Conservation (phyloP, 352 stramenopile genomes). For the Thraustotheca clavata region DNA sequence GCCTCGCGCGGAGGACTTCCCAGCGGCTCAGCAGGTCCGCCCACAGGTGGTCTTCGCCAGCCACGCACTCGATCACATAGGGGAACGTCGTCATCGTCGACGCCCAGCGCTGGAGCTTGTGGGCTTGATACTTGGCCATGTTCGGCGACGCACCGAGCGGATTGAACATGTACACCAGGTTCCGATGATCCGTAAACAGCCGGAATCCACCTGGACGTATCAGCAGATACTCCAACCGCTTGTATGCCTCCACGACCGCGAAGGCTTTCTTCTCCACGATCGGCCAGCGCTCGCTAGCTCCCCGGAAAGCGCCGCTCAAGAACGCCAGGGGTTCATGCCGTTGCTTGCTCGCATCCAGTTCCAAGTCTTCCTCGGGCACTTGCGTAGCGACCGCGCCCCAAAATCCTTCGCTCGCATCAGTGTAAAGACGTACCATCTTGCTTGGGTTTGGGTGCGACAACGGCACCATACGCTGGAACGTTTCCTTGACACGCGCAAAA, state of each 20-base stretch:
- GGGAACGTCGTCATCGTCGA: conserved; percentile 21
- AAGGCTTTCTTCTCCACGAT: conserved; percentile 28
- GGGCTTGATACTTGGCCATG: conserved; percentile 23
- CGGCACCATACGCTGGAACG: conserved; percentile 21
- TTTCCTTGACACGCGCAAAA: conserved; percentile 9
- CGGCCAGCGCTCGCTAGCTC: conserved; percentile 12
- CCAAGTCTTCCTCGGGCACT: not conserved
- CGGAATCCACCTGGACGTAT: conserved; percentile 21
- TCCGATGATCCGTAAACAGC: conserved; percentile 26
- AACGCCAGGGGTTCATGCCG: conserved; percentile 24
- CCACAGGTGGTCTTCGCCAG: conserved; percentile 28
- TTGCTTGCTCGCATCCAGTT: conserved; percentile 15
- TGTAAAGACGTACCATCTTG: conserved; percentile 24
- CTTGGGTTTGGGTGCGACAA: conserved; percentile 21
- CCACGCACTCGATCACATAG: conserved; percentile 26
- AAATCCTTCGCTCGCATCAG: conserved; percentile 22
- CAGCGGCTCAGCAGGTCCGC: conserved; percentile 27
- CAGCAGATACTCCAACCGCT: conserved; percentile 25
- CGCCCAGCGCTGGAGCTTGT: conserved; percentile 30
- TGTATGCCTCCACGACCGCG: conserved; percentile 25
- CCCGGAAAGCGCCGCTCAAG: conserved; percentile 22
- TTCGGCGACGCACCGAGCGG: conserved; percentile 1
- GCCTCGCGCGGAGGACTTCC: not conserved
- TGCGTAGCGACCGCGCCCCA: conserved; percentile 24
- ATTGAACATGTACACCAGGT: conserved; percentile 28